Percentiles rank a stretch among this genome's conserved stretches.
These are phyloP conservation scores for Pseudocercospora macadamiae DNA, from an alignment of 2,329 filamentous ascomycete species.

Conservation along the genomic window DNA sequence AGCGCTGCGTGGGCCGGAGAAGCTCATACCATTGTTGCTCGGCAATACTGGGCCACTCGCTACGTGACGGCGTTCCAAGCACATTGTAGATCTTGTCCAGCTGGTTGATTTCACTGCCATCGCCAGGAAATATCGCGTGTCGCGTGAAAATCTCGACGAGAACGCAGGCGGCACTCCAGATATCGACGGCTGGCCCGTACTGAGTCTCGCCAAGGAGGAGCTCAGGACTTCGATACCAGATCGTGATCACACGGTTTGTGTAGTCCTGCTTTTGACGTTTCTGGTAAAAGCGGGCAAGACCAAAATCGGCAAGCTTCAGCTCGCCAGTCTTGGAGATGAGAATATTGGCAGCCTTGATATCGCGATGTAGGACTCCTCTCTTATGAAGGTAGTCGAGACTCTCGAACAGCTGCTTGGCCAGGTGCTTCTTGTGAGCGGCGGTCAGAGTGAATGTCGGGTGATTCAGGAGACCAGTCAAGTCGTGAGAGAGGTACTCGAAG, in stretches of 20 bases:
- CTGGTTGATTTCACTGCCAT: constrained; percentile 93
- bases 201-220: constrained; percentile 87
- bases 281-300: constrained; percentile 91
- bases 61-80: constrained; percentile 81
- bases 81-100: constrained; percentile 95
- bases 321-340: constrained; percentile 86
- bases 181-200: constrained; percentile 86
- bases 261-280: constrained; percentile 92
- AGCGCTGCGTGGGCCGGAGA: constrained; percentile 74
- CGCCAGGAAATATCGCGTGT: constrained; percentile 91
- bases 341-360: constrained; percentile 98
- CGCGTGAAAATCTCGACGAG: constrained; percentile 95
- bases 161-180: constrained; percentile 97
- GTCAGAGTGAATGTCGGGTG: constrained; percentile 90
- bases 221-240: constrained; percentile 94
- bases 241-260: constrained; percentile 97
- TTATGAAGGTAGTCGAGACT: constrained; percentile 92
- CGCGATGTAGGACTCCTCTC: constrained; percentile 90
- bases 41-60: constrained; percentile 85
- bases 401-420: constrained; percentile 90
- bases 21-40: constrained; percentile 98
- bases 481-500: constrained; percentile 96
- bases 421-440: constrained; percentile 83
- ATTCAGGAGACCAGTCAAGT: constrained; percentile 91
- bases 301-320: constrained; percentile 93